Conservation (phyloP, 2,329 filamentous ascomycete species). For the Ambrosiella xylebori region DNA sequence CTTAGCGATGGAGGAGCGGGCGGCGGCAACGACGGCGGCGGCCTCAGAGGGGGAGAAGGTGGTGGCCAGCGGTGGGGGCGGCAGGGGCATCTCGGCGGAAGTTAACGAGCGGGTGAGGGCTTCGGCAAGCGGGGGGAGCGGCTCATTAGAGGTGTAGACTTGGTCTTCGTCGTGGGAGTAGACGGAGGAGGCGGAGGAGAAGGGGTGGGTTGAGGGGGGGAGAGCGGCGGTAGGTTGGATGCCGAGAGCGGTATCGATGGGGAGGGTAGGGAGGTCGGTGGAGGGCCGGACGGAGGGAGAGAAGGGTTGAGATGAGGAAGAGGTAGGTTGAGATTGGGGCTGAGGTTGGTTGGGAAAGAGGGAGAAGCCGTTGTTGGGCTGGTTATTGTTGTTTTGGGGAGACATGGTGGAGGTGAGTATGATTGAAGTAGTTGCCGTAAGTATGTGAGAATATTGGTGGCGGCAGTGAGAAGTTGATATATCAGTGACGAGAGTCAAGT, state of each 20-base stretch:
- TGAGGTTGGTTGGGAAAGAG: conserved; percentile 7
- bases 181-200: conserved; percentile 2
- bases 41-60: neutral
- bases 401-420: no score
- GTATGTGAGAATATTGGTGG: no score
- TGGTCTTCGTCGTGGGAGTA: neutral
- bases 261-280: conserved; percentile 1
- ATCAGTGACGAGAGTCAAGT: no score
- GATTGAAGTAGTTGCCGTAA: no score
- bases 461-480: no score
- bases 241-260: conserved; percentile 18
- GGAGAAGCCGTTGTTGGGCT: conserved; percentile 7
- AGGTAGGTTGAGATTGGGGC: conserved; percentile 6
- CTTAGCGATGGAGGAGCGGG: conserved; percentile 39
- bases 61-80: conserved; percentile 1
- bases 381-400: neutral
- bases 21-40: conserved; percentile 23
- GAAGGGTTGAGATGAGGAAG: conserved; percentile 11
- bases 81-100: neutral
- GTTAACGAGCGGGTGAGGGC: neutral
- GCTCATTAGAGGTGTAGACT: conserved; percentile 1
- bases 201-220: neutral
- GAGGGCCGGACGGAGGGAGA: neutral
- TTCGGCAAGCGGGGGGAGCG: neutral
- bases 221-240: conserved; percentile 4